These are phyloP conservation scores for Pichia cactophila DNA, from an alignment of 1,139 yeast species.

Conservation along the genomic window DNA sequence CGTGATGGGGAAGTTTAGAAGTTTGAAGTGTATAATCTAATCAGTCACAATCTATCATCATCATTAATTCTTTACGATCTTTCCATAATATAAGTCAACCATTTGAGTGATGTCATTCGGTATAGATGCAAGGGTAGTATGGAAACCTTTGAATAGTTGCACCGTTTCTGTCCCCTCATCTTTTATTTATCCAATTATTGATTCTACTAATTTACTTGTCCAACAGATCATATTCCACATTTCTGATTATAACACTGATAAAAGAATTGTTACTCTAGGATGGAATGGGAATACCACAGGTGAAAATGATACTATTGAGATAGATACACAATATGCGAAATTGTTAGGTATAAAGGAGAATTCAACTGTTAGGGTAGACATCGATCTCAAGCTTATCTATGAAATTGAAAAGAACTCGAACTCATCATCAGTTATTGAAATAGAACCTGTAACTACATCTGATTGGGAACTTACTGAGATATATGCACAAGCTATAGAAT, in stretches of 20 bases:
- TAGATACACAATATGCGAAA: slow-evolving; percentile 50
- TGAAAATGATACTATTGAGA: slow-evolving; percentile 33
- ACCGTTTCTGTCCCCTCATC: slow-evolving; percentile 22
- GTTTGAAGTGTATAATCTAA: too few species aligned
- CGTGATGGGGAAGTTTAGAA: background rate
- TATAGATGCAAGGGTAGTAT: slow-evolving; percentile 16
- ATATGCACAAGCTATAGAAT: slow-evolving; percentile 73
- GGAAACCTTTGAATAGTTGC: slow-evolving; percentile 20
- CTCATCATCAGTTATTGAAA: slow-evolving; percentile 42
- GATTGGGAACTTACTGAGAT: slow-evolving; percentile 93
- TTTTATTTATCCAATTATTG: slow-evolving; percentile 23
- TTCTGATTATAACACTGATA: slow-evolving; percentile 10
- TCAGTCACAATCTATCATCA: too few species aligned
- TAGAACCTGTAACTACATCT: slow-evolving; percentile 69
- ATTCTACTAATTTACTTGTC: slow-evolving; percentile 22
- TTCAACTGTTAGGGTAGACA: slow-evolving; percentile 34
- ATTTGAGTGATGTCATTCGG: slow-evolving; percentile 4
- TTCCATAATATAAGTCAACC: too few species aligned
- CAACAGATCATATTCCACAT: slow-evolving; percentile 24
- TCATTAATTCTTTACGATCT: too few species aligned
- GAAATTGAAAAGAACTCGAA: background rate
- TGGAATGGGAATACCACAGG: slow-evolving; percentile 25
- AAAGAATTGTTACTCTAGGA: slow-evolving; percentile 16
- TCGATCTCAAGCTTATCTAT: slow-evolving; percentile 29
- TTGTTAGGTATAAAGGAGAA: slow-evolving; percentile 38